A percentile compares a stretch with the other conserved stretches of the same genome.
These are phyloP conservation scores for Huntiella decipiens DNA, from an alignment of 2,329 filamentous ascomycete genomes.

Conservation along the genomic window DNA sequence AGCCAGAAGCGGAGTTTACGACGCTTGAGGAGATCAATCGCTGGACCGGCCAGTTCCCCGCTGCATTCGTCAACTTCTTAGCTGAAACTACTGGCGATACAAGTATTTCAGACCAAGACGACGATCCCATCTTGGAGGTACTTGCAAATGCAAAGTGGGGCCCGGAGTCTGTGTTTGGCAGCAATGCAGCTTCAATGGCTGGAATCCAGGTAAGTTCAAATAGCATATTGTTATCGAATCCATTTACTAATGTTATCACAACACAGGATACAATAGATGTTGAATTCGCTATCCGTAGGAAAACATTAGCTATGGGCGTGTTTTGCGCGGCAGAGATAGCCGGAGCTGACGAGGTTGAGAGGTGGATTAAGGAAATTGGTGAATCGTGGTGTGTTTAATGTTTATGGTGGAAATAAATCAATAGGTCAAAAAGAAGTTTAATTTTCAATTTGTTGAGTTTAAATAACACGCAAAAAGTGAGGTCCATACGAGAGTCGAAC, in stretches of 20 bases:
- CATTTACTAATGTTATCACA: background rate
- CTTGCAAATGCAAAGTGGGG: background rate
- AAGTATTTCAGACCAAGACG: background rate
- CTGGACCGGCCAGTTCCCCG: conserved; percentile 1
- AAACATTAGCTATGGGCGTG: conserved; percentile 3
- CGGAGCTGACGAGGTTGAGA: background rate
- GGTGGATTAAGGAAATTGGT: background rate
- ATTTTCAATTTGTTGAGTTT: background rate
- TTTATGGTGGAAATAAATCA: background rate
- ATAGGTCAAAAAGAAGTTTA: background rate
- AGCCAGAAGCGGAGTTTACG: background rate
- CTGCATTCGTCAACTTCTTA: conserved; percentile 5
- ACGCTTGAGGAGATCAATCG: conserved; percentile 4
- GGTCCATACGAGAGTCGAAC: conserved; percentile 5
- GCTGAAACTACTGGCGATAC: background rate
- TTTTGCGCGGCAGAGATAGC: conserved; percentile 5
- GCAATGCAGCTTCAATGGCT: background rate
- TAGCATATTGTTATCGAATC: background rate
- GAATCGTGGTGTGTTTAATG: background rate
- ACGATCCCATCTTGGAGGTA: background rate
- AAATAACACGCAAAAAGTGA: background rate
- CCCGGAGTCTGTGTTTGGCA: background rate
- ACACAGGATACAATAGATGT: conserved; percentile 7
- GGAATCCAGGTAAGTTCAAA: conserved; percentile 1
- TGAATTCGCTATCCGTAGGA: conserved; percentile 5